Percentiles rank a stretch among this genome's conserved stretches.
Evolutionary conservation across 2,329 filamentous ascomycete species (phyloP).

Genomic region (Aureobasidium sp.): DNA sequence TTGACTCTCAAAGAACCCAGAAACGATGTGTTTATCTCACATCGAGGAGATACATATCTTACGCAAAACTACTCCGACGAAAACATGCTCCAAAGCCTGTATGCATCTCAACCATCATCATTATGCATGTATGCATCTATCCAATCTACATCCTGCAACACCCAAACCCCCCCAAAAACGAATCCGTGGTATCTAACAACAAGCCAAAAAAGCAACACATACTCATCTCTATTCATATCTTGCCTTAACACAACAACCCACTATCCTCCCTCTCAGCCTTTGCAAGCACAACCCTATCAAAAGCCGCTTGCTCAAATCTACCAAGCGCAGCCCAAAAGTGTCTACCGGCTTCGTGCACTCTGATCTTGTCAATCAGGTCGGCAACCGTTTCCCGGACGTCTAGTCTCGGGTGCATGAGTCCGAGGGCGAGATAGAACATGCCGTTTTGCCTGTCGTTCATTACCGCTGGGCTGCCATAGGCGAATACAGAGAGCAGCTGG

Average conservation of each 20-base stretch:
- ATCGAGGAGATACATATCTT: no score
- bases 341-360: slow-evolving; percentile 78
- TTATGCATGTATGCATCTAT: background rate
- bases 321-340: slow-evolving; percentile 88
- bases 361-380: slow-evolving; percentile 71
- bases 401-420: slow-evolving; percentile 79
- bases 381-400: slow-evolving; percentile 71
- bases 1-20: no score
- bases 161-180: background rate
- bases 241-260: background rate
- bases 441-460: slow-evolving; percentile 44
- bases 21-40: no score
- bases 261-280: slow-evolving; percentile 26
- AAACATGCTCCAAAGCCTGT: no score
- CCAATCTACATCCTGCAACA: background rate
- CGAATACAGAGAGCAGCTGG: slow-evolving; percentile 32
- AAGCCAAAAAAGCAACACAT: background rate
- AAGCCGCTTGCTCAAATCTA: slow-evolving; percentile 80
- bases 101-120: no score
- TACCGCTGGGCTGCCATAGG: slow-evolving; percentile 34
- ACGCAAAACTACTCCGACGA: no score
- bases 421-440: slow-evolving; percentile 82
- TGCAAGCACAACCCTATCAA: slow-evolving; percentile 66
- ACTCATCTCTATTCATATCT: background rate
- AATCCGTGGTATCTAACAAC: slow-evolving; percentile 2